These are phyloP conservation scores for Spatholobus suberectus DNA, from an alignment of 306 rosid genomes.

Conservation along the genomic window DNA sequence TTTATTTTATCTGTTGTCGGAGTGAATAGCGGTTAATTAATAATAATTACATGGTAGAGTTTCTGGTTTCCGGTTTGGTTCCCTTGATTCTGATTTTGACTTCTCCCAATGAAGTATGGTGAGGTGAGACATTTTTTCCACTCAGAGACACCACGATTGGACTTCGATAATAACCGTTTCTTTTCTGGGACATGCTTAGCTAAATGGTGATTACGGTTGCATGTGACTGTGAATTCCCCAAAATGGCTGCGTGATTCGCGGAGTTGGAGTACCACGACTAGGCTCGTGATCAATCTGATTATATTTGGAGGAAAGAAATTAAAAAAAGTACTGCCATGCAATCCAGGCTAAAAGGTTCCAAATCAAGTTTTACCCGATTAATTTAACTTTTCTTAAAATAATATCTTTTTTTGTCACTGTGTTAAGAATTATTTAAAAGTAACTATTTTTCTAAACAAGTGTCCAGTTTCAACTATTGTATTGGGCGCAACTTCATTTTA, in stretches of 20 bases:
- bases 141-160: neutral
- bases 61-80: neutral
- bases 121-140: neutral
- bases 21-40: conserved; percentile 4
- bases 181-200: neutral
- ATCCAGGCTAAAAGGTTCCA: conserved; percentile 3
- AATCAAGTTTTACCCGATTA: neutral
- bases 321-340: neutral
- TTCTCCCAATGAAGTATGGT: neutral
- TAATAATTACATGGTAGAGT: neutral
- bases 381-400: neutral
- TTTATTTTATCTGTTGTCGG: conserved; percentile 27
- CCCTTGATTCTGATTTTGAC: conserved; percentile 18
- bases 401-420: neutral
- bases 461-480: neutral
- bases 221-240: conserved; percentile 26
- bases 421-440: neutral
- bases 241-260: conserved; percentile 47
- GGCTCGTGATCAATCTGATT: conserved; percentile 16
- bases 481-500: neutral
- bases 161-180: conserved; percentile 19
- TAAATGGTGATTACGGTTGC: conserved; percentile 32
- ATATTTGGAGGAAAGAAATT: neutral
- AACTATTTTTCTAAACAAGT: neutral
- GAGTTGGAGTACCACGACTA: conserved; percentile 23